These are phyloP conservation scores for Madurella fahalii DNA, from an alignment of 2,329 filamentous ascomycete genomes.

Conservation along the genomic window DNA sequence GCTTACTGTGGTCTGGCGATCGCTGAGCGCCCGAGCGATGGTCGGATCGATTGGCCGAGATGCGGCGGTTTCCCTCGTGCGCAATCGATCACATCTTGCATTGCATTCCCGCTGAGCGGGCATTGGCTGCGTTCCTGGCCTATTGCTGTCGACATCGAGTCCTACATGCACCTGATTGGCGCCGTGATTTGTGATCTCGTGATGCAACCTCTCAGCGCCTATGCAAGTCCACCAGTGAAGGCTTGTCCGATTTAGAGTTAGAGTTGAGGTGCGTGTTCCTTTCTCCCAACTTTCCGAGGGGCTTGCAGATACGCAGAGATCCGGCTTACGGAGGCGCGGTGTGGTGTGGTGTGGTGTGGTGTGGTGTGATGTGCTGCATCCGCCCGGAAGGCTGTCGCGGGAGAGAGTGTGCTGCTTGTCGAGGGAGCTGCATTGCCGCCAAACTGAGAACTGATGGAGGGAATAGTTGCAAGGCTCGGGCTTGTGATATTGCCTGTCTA, in stretches of 20 bases:
- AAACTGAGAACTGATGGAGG: no score
- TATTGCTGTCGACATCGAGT: background rate
- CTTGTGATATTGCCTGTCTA: no score
- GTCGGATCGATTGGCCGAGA: no score
- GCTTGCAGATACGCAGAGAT: background rate
- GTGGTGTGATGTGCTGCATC: no score
- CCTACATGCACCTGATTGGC: background rate
- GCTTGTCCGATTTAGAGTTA: background rate
- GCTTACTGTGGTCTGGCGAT: background rate
- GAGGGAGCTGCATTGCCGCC: no score
- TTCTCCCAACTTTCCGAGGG: background rate
- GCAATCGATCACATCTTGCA: background rate
- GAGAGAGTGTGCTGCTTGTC: no score
- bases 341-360: background rate
- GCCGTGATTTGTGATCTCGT: background rate
- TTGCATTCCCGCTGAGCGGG: conserved; percentile 9
- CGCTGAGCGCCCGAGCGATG: no score
- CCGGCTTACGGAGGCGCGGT: background rate
- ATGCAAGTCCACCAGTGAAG: no score
- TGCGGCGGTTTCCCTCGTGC: background rate
- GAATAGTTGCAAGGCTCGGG: no score
- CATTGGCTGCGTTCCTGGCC: background rate
- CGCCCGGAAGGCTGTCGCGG: no score
- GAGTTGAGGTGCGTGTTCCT: background rate
- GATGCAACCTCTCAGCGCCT: no score